These are phyloP conservation scores for Oxytropis ochrocephala DNA, from an alignment of 306 rosid genomes.

Conservation along the genomic window DNA sequence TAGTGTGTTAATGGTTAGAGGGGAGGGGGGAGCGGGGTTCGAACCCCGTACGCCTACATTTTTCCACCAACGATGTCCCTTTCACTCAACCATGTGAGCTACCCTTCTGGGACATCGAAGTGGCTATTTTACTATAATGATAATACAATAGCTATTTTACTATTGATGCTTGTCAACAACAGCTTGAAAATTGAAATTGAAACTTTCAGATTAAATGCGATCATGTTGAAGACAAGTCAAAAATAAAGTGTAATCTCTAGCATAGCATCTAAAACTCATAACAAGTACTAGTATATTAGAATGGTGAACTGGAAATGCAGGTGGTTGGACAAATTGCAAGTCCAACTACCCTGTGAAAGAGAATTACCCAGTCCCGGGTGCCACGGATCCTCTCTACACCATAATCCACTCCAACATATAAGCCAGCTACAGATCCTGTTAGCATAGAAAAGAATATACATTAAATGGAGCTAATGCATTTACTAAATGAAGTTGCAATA, in stretches of 20 bases:
- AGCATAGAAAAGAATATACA: background rate
- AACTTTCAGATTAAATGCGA: background rate
- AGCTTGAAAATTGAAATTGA: background rate
- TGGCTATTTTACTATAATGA: background rate
- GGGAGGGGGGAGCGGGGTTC: no score
- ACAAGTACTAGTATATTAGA: background rate
- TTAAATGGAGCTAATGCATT: background rate
- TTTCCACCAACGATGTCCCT: no score
- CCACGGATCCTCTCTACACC: constrained; percentile 74
- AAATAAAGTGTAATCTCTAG: background rate
- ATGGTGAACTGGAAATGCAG: background rate
- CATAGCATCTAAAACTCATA: background rate
- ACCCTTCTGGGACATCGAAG: no score
- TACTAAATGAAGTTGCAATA: background rate
- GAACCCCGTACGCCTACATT: no score
- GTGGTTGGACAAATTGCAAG: background rate
- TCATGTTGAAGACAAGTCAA: background rate
- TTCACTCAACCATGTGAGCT: no score
- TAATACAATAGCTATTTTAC: background rate
- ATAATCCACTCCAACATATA: constrained; percentile 78
- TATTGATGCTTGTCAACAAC: background rate
- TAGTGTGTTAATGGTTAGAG: no score
- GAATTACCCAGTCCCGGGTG: constrained; percentile 82
- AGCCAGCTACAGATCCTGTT: constrained; percentile 70
- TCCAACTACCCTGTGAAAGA: constrained; percentile 3